Evolutionary conservation across 2,329 filamentous ascomycete species (phyloP), one percentile per base, ranked within the genome.

Genomic region (Fusarium hostae): DNA sequence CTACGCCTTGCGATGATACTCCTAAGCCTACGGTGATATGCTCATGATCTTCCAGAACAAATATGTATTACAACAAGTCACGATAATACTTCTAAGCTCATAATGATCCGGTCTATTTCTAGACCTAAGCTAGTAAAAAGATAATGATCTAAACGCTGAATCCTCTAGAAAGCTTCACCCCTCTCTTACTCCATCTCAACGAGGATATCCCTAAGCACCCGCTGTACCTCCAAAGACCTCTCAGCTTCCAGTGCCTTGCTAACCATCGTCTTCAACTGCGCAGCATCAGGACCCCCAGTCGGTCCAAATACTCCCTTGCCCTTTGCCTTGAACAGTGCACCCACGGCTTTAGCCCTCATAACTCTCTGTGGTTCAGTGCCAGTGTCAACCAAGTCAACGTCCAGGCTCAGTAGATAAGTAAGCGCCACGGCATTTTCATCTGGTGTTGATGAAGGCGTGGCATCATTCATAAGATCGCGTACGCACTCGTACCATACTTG

Each of bases 401-500:
- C 85, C 11, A 90, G 75, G 32, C 86, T 84, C 6, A 75, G 65
- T 3, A 88, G 80, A 77, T 86, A 87, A 15, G 77, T 77, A 20
- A 81, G 61, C 1, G 79, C 69, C 2, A 78, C 55, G 6, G 63
- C 66, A 4, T 62, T 68, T 4, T 75, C 72, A 4, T 76, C 71
- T 0, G 63, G 68, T 3, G 67, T 35, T 30, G 71, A 60, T 2
- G 71, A 74, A 3, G 77, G 73, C 15, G 75, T 67, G 0, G 84
- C 83, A 4, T 84, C 82, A 6, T 82, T 77, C 77, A 89, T 81
- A 18, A 89, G 62, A 16, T 88, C 86, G 18, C 73, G 72, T 1
- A 85, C 84, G 39, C 83, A 83, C 30, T 81, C 82, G 73, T 89
- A 90, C 85, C 88, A 89, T 3, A 84, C 81, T 41, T 85, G 83